phyloP scores from a whole-genome alignment of 2,329 filamentous ascomycete genomes.

The Aspergillus melleus region DNA sequence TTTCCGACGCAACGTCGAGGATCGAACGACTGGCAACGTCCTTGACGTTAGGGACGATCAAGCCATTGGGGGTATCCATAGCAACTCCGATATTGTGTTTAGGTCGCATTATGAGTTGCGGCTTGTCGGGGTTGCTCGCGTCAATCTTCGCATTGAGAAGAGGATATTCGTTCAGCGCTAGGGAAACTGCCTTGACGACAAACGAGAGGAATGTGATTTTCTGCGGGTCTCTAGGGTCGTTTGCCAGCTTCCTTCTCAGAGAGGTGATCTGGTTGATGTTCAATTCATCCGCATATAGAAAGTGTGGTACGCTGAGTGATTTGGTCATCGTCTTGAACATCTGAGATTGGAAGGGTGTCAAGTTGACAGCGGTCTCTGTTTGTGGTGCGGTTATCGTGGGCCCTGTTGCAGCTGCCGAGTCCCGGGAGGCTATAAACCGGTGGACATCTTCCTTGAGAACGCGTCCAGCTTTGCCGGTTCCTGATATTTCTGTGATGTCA shows the following conservation, averaged over 20 bases:
- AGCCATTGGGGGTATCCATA: conserved; percentile 86
- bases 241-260: conserved; percentile 74
- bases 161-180: conserved; percentile 78
- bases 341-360: conserved; percentile 78
- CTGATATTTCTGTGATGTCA: conserved; percentile 73
- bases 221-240: conserved; percentile 48
- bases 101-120: conserved; percentile 72
- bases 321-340: conserved; percentile 99
- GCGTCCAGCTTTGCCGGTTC: conserved; percentile 86
- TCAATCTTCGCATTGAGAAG: conserved; percentile 87
- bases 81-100: conserved; percentile 95
- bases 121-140: conserved; percentile 60
- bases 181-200: conserved; percentile 90
- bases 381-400: conserved; percentile 46
- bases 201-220: conserved; percentile 92
- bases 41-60: conserved; percentile 89
- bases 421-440: conserved; percentile 61
- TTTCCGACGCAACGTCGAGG: conserved; percentile 72
- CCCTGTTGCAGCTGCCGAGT: conserved; percentile 33
- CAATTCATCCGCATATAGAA: conserved; percentile 89
- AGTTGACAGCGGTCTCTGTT: conserved; percentile 65
- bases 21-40: conserved; percentile 78
- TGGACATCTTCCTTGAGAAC: conserved; percentile 92
- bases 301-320: conserved; percentile 88
- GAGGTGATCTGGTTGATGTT: conserved; percentile 74